Conservation (phyloP, 176 grass and related monocot species). For the Miscanthus lutarioriparius region DNA sequence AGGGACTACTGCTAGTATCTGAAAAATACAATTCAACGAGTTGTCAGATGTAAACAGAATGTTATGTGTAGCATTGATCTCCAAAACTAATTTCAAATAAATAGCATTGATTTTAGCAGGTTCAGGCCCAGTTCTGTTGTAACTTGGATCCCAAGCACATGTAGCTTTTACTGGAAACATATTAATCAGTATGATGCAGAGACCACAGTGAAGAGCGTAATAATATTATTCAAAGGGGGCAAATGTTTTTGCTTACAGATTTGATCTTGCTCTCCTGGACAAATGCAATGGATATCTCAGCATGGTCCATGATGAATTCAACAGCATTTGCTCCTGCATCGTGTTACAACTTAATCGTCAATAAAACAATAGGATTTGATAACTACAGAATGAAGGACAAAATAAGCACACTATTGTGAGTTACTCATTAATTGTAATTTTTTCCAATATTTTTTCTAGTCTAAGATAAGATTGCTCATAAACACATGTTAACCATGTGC, state of each 20-base stretch:
- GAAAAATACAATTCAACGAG: slow-evolving; percentile 7
- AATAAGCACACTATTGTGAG: neutral
- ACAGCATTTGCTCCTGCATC: slow-evolving; percentile 91
- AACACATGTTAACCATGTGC: neutral
- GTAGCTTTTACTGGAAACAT: neutral
- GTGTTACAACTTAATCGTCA: neutral
- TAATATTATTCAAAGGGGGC: neutral
- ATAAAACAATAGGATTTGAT: neutral
- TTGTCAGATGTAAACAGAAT: slow-evolving; percentile 14
- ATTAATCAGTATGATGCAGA: neutral
- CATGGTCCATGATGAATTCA: slow-evolving; percentile 81
- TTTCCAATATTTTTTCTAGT: neutral
- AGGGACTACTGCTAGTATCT: slow-evolving; percentile 24
- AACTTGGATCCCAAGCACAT: neutral
- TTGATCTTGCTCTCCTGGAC: slow-evolving; percentile 84
- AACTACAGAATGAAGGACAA: neutral
- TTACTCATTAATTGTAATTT: neutral
- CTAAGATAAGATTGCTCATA: neutral
- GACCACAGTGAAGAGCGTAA: neutral
- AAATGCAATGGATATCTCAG: slow-evolving; percentile 94
- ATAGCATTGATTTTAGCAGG: neutral
- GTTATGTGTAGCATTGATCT: neutral
- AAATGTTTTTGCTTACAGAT: slow-evolving; percentile 63
- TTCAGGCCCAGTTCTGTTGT: neutral
- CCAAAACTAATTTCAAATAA: neutral